Conservation (phyloP, 805 yeast species). For the Pichia scutulata region DNA sequence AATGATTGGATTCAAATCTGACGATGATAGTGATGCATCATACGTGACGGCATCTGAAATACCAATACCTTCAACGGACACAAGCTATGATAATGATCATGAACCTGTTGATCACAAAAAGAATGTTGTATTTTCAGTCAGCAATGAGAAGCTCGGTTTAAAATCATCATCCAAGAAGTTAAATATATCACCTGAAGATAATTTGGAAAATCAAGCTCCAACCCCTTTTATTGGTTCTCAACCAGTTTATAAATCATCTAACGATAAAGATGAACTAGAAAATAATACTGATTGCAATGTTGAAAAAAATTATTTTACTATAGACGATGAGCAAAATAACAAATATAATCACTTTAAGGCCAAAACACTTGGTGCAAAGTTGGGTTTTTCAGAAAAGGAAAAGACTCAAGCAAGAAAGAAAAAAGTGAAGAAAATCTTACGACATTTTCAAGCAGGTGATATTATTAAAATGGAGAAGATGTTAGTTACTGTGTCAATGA, state of each 20-base stretch:
- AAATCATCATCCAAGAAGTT: background rate
- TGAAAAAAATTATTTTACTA: conserved; percentile 9
- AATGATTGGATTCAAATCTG: too few species aligned
- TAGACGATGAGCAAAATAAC: conserved; percentile 4
- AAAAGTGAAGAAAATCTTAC: conserved; percentile 23
- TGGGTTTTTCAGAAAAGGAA: conserved; percentile 11
- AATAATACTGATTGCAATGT: conserved; percentile 3
- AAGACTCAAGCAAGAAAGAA: conserved; percentile 13
- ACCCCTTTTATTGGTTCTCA: background rate
- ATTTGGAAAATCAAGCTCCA: background rate
- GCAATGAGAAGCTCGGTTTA: background rate
- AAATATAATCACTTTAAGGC: conserved; percentile 7
- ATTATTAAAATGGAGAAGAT: conserved; percentile 59
- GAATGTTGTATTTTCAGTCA: conserved; percentile 1
- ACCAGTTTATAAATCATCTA: background rate
- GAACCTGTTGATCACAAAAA: background rate
- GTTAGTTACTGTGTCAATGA: conserved; percentile 50
- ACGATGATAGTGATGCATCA: background rate
- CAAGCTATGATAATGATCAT: background rate
- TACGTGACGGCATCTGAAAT: conserved; percentile 2
- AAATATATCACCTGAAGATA: background rate
- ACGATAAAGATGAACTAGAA: conserved; percentile 11
- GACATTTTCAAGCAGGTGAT: conserved; percentile 44
- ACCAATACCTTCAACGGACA: background rate
- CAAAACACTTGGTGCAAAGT: conserved; percentile 7